Percentiles rank a stretch among this genome's conserved stretches.
Conservation (phyloP, 2,329 filamentous ascomycete species). For the Passalora sequoiae region DNA sequence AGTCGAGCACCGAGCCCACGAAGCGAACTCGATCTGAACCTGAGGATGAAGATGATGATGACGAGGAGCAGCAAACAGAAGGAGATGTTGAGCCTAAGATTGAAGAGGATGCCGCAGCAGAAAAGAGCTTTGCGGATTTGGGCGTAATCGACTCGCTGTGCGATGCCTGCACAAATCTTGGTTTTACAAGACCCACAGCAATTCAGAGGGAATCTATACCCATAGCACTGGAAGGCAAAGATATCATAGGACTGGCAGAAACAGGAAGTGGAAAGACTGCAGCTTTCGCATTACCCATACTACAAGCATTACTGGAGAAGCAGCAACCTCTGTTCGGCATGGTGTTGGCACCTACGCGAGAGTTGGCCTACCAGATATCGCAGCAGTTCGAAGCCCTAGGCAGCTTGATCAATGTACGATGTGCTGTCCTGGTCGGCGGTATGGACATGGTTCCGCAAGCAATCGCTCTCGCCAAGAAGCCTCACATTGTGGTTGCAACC, state of each 20-base stretch:
- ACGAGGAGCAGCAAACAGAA: conserved; percentile 24
- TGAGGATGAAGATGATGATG: conserved; percentile 23
- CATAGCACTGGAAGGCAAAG: conserved; percentile 68
- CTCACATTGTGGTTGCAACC: conserved; percentile 88
- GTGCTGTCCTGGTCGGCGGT: conserved; percentile 75
- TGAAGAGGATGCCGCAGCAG: conserved; percentile 22
- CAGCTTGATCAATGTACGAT: conserved; percentile 79
- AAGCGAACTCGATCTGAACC: conserved; percentile 14
- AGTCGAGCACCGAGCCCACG: conserved; percentile 8
- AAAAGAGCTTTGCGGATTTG: conserved; percentile 63
- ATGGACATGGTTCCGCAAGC: conserved; percentile 92
- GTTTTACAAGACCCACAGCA: conserved; percentile 79
- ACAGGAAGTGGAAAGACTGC: conserved; percentile 95
- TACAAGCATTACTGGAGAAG: conserved; percentile 72
- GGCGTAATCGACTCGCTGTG: conserved; percentile 82
- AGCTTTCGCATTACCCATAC: conserved; percentile 86
- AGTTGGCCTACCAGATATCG: conserved; percentile 86
- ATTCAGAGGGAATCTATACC: conserved; percentile 87
- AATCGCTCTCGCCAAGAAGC: conserved; percentile 90
- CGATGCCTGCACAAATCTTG: conserved; percentile 76
- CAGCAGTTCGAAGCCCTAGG: conserved; percentile 84
- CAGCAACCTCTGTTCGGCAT: conserved; percentile 75
- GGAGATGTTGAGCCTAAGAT: conserved; percentile 34
- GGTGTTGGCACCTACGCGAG: conserved; percentile 85
- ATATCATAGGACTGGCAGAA: conserved; percentile 90